Evolutionary conservation across 768 basidiomycete genomes (phyloP).

Genomic region (Psilocybe cyanescens): DNA sequence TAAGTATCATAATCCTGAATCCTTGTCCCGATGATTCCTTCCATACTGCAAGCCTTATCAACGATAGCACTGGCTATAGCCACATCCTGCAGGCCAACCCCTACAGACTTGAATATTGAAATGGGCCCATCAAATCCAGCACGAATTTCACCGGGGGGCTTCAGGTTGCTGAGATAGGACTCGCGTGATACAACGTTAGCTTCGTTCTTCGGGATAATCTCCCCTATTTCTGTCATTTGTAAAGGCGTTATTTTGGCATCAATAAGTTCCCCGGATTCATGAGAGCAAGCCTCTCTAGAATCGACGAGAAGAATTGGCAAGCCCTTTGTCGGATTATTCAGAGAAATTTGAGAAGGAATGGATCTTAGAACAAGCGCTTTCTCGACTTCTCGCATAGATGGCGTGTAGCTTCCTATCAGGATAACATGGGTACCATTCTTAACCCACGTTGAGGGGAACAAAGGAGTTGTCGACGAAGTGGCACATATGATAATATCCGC

Average conservation of each 20-base stretch:
- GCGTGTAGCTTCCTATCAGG: slow-evolving; percentile 83
- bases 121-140: slow-evolving; percentile 45
- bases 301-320: slow-evolving; percentile 68
- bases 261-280: slow-evolving; percentile 86
- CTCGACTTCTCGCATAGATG: slow-evolving; percentile 80
- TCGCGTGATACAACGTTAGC: slow-evolving; percentile 12
- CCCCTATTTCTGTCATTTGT: slow-evolving; percentile 71
- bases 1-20: slow-evolving; percentile 50
- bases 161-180: slow-evolving; percentile 4
- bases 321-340: neutral
- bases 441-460: slow-evolving; percentile 74
- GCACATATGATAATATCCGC: slow-evolving; percentile 73
- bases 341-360: slow-evolving; percentile 1
- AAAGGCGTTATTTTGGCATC: slow-evolving; percentile 41
- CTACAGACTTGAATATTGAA: slow-evolving; percentile 89
- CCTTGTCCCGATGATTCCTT: slow-evolving; percentile 43
- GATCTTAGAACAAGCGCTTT: slow-evolving; percentile 58
- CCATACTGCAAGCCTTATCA: slow-evolving; percentile 54
- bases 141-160: neutral
- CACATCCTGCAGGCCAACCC: slow-evolving; percentile 86
- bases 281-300: slow-evolving; percentile 67
- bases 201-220: slow-evolving; percentile 44
- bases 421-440: slow-evolving; percentile 68
- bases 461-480: slow-evolving; percentile 69
- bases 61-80: slow-evolving; percentile 77